Base-by-base conservation (phyloP, 1,284 basidiomycete genomes). In the Papiliotrema fonsecae region DNA sequence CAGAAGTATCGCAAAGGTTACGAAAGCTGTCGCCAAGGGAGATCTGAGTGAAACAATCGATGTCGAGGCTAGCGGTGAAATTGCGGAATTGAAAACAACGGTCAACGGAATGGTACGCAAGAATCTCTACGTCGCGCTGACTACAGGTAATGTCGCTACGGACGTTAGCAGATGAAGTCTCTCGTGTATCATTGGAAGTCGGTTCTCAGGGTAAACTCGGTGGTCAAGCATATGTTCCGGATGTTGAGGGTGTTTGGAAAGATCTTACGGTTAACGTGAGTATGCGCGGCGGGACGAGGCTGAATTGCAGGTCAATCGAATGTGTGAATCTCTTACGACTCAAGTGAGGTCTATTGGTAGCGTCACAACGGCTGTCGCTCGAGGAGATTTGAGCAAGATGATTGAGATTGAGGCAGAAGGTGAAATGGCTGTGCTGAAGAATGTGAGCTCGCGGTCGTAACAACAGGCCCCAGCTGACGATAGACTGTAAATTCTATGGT, bases 41-140 rank as follows among this genome's bases (percentile, higher is more conserved):
- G 96, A 99, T 75, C 77, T 98, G 56, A 88, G 85, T 30, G 89
- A 94, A 67, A 92, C 96, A 67, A 97, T 98, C 61, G 90, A 94
- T 49, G 93, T 99, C 61, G 88, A 96, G 65, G 94, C 94, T 1
- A 84, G 86, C 37, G 94, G 96, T 34, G 96, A 98, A 74, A 97
- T 98, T 48, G 78, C 97, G 46, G 94, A 97, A 73, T 77, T 98
- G 66, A 97, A 97, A 77, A 91, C 93, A 55, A 98, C 92, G 31
- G 92, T 99, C 71, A 98, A 98, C 69, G 87, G 87, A 72, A 97
- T 97, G 96, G 91, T 78, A 40, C 47, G 68, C 25, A 6, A 35
- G 26, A 30, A 27, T 10, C 31, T 21, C 24, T 21, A n/a, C 28
- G 16, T 22, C 16, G 26, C 28, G 21, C 45, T 56, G n/a, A 46